A percentile compares a stretch with the other conserved stretches of the same genome.
Conservation (phyloP, 2,329 filamentous ascomycete species). For the Triangularia setosa region DNA sequence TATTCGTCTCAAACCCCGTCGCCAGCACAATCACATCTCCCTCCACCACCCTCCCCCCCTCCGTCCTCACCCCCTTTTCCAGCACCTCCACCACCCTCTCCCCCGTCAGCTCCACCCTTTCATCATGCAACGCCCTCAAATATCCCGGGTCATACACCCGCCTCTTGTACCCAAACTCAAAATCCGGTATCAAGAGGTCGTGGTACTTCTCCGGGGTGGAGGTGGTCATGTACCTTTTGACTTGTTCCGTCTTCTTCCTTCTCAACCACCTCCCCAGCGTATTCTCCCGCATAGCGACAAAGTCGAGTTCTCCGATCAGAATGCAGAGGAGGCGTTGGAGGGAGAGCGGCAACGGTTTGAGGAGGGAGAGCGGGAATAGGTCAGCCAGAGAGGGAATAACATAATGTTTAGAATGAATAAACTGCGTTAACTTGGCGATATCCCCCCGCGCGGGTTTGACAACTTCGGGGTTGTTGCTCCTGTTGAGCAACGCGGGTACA, state of each 20-base stretch:
- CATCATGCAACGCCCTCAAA: slow-evolving; percentile 44
- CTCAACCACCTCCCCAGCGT: slow-evolving; percentile 32
- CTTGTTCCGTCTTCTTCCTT: slow-evolving; percentile 34
- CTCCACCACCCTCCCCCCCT: slow-evolving; percentile 38
- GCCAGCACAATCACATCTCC: slow-evolving; percentile 60
- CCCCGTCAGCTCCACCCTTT: slow-evolving; percentile 34
- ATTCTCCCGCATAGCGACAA: neutral
- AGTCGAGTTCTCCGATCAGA: neutral
- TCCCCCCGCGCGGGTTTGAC: slow-evolving; percentile 26
- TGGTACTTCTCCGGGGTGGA: slow-evolving; percentile 57
- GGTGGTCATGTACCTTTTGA: slow-evolving; percentile 39
- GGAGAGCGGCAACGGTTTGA: neutral
- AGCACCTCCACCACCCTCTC: slow-evolving; percentile 47
- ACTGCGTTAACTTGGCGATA: slow-evolving; percentile 37
- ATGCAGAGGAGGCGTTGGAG: neutral
- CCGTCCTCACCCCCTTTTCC: slow-evolving; percentile 34
- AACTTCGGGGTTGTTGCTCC: neutral
- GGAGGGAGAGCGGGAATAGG: neutral
- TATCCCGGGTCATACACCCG: slow-evolving; percentile 57
- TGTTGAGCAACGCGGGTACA: slow-evolving; percentile 31
- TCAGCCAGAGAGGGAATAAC: neutral
- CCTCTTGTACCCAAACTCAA: slow-evolving; percentile 61
- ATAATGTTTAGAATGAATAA: slow-evolving; percentile 39
- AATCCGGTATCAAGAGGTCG: slow-evolving; percentile 58
- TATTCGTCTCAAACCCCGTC: slow-evolving; percentile 56